Base-by-base conservation (phyloP, 2,329 filamentous ascomycete species). In the Chrysosporium keratinophilum region DNA sequence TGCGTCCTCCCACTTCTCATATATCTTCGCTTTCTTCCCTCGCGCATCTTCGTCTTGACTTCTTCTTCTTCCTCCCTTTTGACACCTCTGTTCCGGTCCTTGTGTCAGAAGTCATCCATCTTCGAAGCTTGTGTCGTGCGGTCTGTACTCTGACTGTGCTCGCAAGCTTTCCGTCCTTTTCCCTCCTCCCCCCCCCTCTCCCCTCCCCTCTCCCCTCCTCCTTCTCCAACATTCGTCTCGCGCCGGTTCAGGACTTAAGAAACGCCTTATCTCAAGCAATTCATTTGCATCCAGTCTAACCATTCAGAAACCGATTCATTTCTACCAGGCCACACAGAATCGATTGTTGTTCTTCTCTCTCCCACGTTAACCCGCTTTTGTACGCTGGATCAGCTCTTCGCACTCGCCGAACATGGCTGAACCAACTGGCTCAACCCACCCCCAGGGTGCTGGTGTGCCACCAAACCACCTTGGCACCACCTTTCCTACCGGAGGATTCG, bases 391-490 rank as follows among this genome's bases (percentile, higher is more conserved):
- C 44, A 37, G 23, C 49, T 19, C 37, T 52, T 17, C n/a, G 12
- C 11, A 49, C 19, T n/a, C 34, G 45, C 28, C 33, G 46, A 31
- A 40, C 41, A 59, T 57, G 58, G 54, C 56, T 17, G 52, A 58
- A 51, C 55, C 54, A 31, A 55, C 56, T 50, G 48, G 52, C 48
- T 49, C 56, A 46, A 56, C 60, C 40, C 41, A 44, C 50, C 56
- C 59, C 11, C 52, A 54, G 49, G 59, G 60, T 31, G 57, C 56
- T 17, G 47, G 15, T 37, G 56, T 54, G 39, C 58, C 61, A 1
- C 59, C 54, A 6, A 62, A 63, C 56, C 60, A 62, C 41, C 61
- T 63, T 23, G 61, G 61, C 23, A 59, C 60, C 46, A 55, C 46
- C 40, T 57, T 62, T 23, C 60, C 61, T 19, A 58, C 54, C 42